Percentiles rank a stretch among this genome's conserved stretches.
These are phyloP conservation scores for Ganoderma sinense DNA, from an alignment of 1,284 basidiomycete species.

Conservation along the genomic window DNA sequence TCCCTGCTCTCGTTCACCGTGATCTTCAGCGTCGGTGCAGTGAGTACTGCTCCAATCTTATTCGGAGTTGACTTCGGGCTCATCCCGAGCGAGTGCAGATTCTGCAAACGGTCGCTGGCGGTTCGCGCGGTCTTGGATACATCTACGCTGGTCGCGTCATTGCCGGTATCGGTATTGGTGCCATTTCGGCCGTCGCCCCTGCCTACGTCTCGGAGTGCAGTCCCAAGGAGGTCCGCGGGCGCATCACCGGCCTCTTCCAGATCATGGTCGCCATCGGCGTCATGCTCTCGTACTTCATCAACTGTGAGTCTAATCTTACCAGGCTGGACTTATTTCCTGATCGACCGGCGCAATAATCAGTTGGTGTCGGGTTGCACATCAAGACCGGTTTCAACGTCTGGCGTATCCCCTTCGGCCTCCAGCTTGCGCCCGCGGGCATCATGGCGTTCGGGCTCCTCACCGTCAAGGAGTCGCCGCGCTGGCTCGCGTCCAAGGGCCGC, in stretches of 20 bases:
- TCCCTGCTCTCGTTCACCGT: constrained; percentile 65
- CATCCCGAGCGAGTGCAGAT: constrained; percentile 40
- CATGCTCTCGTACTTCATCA: constrained; percentile 83
- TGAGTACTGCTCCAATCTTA: constrained; percentile 41
- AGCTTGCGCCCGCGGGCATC: constrained; percentile 80
- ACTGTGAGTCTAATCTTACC: constrained; percentile 36
- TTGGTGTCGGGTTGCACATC: constrained; percentile 67
- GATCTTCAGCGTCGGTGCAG: constrained; percentile 74
- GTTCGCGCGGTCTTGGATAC: constrained; percentile 60
- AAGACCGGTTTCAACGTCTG: constrained; percentile 59
- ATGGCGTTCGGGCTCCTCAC: constrained; percentile 79
- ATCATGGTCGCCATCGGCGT: constrained; percentile 82
- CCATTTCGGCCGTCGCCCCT: constrained; percentile 73
- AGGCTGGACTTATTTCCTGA: neutral
- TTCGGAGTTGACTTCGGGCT: constrained; percentile 21
- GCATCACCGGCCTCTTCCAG: constrained; percentile 82
- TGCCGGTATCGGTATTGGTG: constrained; percentile 73
- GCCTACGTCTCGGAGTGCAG: constrained; percentile 83
- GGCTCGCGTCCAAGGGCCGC: constrained; percentile 45
- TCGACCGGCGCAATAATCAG: constrained; percentile 41
- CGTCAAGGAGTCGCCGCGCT: constrained; percentile 57
- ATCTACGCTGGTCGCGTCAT: constrained; percentile 83
- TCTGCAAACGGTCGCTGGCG: constrained; percentile 68
- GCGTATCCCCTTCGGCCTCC: constrained; percentile 80
- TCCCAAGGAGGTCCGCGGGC: constrained; percentile 77